Evolutionary conservation across 257 asterid species (phyloP).

Genomic region (Scutellaria baicalensis): DNA sequence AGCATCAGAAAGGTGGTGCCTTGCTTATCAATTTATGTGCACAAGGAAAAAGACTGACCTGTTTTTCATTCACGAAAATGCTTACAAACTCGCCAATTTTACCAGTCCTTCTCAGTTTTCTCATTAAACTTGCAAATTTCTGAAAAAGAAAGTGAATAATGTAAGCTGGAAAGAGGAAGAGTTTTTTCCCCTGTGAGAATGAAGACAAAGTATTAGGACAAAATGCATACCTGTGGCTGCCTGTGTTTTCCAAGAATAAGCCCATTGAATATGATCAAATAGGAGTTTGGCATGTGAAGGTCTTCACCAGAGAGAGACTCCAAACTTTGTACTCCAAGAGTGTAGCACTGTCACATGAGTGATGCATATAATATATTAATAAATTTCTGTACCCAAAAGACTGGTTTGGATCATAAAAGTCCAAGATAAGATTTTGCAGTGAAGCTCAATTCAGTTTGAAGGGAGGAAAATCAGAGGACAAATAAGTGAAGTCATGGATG

Average conservation of each 20-base stretch:
- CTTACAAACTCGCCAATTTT: slow-evolving; percentile 85
- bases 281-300: slow-evolving; percentile 76
- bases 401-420: not conserved
- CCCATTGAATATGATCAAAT: slow-evolving; percentile 72
- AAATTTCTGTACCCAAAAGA: not conserved
- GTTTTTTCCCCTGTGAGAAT: not conserved
- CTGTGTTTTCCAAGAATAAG: slow-evolving; percentile 93
- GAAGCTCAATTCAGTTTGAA: not conserved
- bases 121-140: slow-evolving; percentile 66
- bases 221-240: slow-evolving; percentile 51
- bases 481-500: not conserved
- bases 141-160: slow-evolving; percentile 23
- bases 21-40: not conserved
- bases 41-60: slow-evolving; percentile 39
- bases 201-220: not conserved
- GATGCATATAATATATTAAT: slow-evolving; percentile 7
- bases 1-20: not conserved
- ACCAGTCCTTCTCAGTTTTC: slow-evolving; percentile 83
- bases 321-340: slow-evolving; percentile 75
- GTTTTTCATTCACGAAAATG: slow-evolving; percentile 83
- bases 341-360: slow-evolving; percentile 54
- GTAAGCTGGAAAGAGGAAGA: not conserved
- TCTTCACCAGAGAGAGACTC: slow-evolving; percentile 82
- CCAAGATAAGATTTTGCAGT: not conserved
- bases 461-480: not conserved